Base-by-base conservation (phyloP, 257 asterid species). In the Mentha longifolia region DNA sequence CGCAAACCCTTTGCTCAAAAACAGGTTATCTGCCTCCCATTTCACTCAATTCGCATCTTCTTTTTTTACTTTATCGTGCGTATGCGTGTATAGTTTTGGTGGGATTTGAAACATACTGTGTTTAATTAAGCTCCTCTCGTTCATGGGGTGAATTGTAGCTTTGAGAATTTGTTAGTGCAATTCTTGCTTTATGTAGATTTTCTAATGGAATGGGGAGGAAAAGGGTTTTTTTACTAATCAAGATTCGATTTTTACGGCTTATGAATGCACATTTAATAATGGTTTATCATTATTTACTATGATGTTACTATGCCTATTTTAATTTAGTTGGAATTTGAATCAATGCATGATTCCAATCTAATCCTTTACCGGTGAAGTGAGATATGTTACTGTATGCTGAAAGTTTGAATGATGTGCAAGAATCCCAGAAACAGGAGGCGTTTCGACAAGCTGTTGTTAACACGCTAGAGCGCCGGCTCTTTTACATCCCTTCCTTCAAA, bases 401-500 rank as follows among this genome's bases (percentile, higher is more conserved):
- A 65, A 41, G 61, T 58, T 35, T 77, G 73, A 78, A 56, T 51
- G 70, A 54, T 20, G 55, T 58, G 10, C 74, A 71, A 56, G 82
- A 63, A 70, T 59, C 71, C 19, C 85, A 39, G 74, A 77, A 69
- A 65, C 66, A 74, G 75, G 95, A 90, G 70, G 83, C 91, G 0
- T 88, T 88, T 74, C 87, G 97, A 49, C 93, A 86, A 60, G 79
- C 86, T 42, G 88, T 88, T 33, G 85, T 78, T 20, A 89, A 89
- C 74, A 85, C 96, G 17, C 91, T 91, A 15, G 96, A 87, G 22
- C 90, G 92, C 56, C 94, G 95, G 14, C 61, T 87, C 12, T 91
- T 91, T 59, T 91, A 84, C 79, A 89, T 83, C 69, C 96, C 97
- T 2, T 85, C 96, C 6, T 91, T 87, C 79, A 89, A 81, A 46